Evolutionary conservation across 176 grass and related monocot species (phyloP).

Genomic region (Carex pumila): DNA sequence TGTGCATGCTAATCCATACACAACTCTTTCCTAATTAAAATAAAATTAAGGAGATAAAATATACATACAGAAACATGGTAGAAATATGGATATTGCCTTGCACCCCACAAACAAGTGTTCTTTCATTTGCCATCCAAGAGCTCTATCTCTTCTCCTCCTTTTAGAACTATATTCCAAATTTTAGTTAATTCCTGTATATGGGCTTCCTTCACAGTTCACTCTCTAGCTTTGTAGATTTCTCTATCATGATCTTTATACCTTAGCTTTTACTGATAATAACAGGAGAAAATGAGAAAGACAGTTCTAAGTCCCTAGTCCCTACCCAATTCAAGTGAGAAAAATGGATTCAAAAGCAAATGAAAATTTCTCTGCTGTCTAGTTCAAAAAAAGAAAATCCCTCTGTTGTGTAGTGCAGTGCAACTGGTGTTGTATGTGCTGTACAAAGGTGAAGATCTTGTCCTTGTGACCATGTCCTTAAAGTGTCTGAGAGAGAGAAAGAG

Average conservation of each 20-base stretch:
- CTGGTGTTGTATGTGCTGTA: slow-evolving; percentile 66
- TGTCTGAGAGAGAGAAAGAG: slow-evolving; percentile 3
- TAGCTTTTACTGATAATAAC: slow-evolving; percentile 9
- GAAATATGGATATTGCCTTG: slow-evolving; percentile 32
- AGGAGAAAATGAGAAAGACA: not conserved
- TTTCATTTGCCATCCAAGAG: slow-evolving; percentile 65
- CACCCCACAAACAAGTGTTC: slow-evolving; percentile 43
- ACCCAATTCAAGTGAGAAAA: no score
- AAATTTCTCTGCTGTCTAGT: slow-evolving; percentile 22
- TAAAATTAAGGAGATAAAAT: not conserved
- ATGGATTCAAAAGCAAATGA: not conserved
- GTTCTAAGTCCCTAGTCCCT: not conserved
- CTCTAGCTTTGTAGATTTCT: not conserved
- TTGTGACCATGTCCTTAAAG: slow-evolving; percentile 48
- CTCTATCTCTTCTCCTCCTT: slow-evolving; percentile 46
- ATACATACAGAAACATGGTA: slow-evolving; percentile 46
- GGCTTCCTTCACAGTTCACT: not conserved
- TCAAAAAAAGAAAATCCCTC: slow-evolving; percentile 39
- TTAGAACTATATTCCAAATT: not conserved
- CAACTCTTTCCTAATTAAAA: not conserved
- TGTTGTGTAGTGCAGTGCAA: slow-evolving; percentile 13
- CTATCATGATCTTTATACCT: slow-evolving; percentile 10
- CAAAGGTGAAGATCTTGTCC: slow-evolving; percentile 75
- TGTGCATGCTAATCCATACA: slow-evolving; percentile 21
- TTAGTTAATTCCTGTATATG: slow-evolving; percentile 11